phyloP scores from a whole-genome alignment of 176 grass and related monocot species.

The Triticum aestivum region DNA sequence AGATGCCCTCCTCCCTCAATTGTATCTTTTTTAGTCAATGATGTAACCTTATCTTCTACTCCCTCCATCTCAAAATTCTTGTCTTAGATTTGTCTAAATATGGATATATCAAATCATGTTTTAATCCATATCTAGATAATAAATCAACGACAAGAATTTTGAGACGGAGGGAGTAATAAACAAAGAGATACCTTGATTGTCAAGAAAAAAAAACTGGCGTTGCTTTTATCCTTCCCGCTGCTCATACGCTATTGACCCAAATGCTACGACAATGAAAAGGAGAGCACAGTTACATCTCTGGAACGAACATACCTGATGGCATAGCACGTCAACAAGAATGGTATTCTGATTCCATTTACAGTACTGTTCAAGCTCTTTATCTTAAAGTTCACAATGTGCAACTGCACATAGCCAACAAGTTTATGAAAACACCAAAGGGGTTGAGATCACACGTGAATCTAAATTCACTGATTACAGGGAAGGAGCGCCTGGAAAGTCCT shows the following conservation, averaged over 20 bases:
- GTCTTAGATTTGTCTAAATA: too few species aligned
- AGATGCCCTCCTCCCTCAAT: too few species aligned
- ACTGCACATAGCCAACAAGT: slow-evolving; percentile 13
- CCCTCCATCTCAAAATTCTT: too few species aligned
- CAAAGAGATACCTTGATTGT: too few species aligned
- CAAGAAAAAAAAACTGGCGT: not conserved
- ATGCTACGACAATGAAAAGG: not conserved
- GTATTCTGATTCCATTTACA: slow-evolving; percentile 1
- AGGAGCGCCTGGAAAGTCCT: not conserved
- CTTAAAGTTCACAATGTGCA: slow-evolving; percentile 29
- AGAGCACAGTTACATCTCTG: not conserved
- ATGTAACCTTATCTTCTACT: too few species aligned
- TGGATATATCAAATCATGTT: too few species aligned
- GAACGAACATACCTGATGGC: not conserved
- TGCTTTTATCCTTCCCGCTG: not conserved
- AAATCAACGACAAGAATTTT: too few species aligned
- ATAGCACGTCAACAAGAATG: not conserved
- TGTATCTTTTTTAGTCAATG: too few species aligned
- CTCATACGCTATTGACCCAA: not conserved
- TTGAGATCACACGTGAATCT: not conserved
- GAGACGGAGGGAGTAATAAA: too few species aligned
- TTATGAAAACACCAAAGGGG: not conserved
- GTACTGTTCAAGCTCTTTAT: slow-evolving; percentile 4
- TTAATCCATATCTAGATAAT: too few species aligned
- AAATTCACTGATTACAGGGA: slow-evolving; percentile 32